Conservation (phyloP, 202 grass and related monocot genomes). For the Schoenoplectus triqueter region DNA sequence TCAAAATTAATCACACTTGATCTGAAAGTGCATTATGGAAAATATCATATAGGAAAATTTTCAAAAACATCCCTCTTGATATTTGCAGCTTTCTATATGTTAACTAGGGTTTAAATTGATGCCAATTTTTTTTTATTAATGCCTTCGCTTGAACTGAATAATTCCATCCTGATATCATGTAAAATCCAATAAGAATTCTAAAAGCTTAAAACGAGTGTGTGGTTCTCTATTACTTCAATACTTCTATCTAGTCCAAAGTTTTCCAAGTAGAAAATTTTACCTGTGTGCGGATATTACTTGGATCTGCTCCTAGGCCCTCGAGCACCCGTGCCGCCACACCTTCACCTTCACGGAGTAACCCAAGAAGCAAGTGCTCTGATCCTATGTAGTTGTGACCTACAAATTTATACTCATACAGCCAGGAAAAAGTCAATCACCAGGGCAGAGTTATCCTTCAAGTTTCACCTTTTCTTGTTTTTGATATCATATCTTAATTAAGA, state of each 20-base stretch:
- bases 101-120: conserved; percentile 2
- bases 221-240: neutral
- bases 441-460: neutral
- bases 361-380: conserved; percentile 88
- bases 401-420: conserved; percentile 3
- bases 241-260: neutral
- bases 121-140: neutral
- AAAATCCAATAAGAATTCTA: neutral
- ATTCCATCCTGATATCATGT: neutral
- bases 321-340: conserved; percentile 76
- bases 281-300: conserved; percentile 75
- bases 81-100: neutral
- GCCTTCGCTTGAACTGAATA: neutral
- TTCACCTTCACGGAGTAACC: conserved; percentile 79
- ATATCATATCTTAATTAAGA: neutral
- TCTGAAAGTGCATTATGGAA: conserved; percentile 20
- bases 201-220: neutral
- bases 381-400: conserved; percentile 82
- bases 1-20: conserved; percentile 9
- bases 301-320: conserved; percentile 67
- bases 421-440: neutral
- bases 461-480: neutral
- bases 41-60: conserved; percentile 17
- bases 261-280: conserved; percentile 38
- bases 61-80: neutral